Conservation (phyloP, 164 flowering plant species). For the Hamamelis virginiana region DNA sequence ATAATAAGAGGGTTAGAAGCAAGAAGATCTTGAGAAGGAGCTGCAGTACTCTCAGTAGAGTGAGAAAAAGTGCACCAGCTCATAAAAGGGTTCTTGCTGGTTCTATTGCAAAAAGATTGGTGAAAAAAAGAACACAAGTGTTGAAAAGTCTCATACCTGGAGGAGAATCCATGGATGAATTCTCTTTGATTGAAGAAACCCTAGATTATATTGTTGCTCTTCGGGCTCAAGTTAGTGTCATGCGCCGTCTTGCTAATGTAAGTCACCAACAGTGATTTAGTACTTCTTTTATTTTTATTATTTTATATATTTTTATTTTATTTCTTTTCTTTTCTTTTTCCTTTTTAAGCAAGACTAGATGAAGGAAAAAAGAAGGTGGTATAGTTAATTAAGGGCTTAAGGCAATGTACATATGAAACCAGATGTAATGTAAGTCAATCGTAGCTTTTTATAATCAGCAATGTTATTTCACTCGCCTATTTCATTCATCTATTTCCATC, state of each 20-base stretch:
- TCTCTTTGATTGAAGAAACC: slow-evolving; percentile 58
- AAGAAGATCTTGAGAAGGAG: slow-evolving; percentile 51
- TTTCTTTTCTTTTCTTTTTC: too few species aligned
- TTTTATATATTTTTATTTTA: too few species aligned
- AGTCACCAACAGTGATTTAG: too few species aligned
- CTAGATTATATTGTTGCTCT: slow-evolving; percentile 69
- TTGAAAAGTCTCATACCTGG: slow-evolving; percentile 70
- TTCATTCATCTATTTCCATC: too few species aligned
- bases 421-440: slow-evolving; percentile 11
- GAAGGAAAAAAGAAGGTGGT: slow-evolving; percentile 11
- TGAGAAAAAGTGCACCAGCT: slow-evolving; percentile 15
- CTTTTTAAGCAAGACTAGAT: slow-evolving; percentile 2
- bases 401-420: slow-evolving; percentile 32
- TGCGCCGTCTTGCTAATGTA: slow-evolving; percentile 51
- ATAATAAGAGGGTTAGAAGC: slow-evolving; percentile 29
- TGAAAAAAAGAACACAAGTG: slow-evolving; percentile 53
- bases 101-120: slow-evolving; percentile 48
- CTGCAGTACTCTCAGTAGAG: slow-evolving; percentile 8
- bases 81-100: slow-evolving; percentile 18
- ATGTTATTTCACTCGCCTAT: too few species aligned
- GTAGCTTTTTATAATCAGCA: too few species aligned
- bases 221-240: slow-evolving; percentile 73
- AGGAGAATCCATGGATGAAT: slow-evolving; percentile 58
- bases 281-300: too few species aligned
- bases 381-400: too few species aligned